Base-by-base conservation (phyloP, 495 filamentous ascomycete species). In the Annulohypoxylon nitens region DNA sequence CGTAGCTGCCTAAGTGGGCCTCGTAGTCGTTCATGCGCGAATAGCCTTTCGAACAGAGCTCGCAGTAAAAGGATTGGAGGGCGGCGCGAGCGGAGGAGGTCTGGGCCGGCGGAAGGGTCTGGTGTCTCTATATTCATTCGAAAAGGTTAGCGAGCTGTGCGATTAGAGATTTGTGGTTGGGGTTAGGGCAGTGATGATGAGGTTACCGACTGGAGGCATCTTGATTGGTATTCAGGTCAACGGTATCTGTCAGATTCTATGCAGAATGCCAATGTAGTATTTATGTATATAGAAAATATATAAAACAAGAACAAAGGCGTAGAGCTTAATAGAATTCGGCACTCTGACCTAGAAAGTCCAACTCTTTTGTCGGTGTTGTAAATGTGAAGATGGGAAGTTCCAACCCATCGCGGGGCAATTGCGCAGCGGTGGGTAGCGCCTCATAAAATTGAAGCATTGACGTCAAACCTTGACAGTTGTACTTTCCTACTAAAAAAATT, bases 61-160 rank as follows among this genome's bases (percentile, higher is more conserved):
- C 85, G 83, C 91, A 99, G 81, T 93, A 94, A 83, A 99, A 97
- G 30, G 93, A 89, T 73, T 92, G 93, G n/a, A 92, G 85, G 4
- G 95, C 95, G 75, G 94, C 93, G 39, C 93, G 90, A 0, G 95
- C 95, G 39, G 91, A 93, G 69, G 94, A 91, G 3, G 95, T 97
- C 82, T 95, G 81, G 48, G 85, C 84, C 59, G 84, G 86, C 37
- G 83, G 87, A 26, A 85, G 85, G 61, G 83, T 87, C 79, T 82
- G 85, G 75, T 82, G 79, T 64, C 83, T 75, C 83, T 85, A 77
- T 85, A 77, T 45, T 37, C 12, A 26, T 54, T 34, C 26, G 11
- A 5, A 41, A 50, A 37, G 39, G 36, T 67, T 47, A 61, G 37
- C 37, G 45, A 65, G 50, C 23, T 41, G 14, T 54, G 43, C 33